A percentile compares a stretch with the other conserved stretches of the same genome.
Conservation (phyloP, 208 protist genomes). For the Crithidia bombi region DNA sequence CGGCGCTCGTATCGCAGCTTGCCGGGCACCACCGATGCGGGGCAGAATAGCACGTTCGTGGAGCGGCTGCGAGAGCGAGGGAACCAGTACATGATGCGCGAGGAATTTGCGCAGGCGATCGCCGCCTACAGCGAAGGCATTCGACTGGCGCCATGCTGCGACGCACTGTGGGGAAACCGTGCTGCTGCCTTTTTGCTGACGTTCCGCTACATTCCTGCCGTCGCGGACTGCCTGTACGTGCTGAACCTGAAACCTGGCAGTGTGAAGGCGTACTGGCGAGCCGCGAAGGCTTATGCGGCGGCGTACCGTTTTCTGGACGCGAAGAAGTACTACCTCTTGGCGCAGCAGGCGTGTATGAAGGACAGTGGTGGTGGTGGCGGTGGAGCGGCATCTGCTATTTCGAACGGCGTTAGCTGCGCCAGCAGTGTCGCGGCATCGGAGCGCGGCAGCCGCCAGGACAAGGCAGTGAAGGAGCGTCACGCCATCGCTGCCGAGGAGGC, state of each 20-base stretch:
- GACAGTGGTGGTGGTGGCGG: not conserved
- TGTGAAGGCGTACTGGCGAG: constrained; percentile 73
- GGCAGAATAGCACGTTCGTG: not conserved
- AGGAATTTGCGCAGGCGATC: constrained; percentile 58
- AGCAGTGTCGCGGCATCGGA: not conserved
- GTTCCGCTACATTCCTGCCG: constrained; percentile 58
- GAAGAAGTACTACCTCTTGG: constrained; percentile 54
- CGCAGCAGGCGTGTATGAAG: constrained; percentile 39
- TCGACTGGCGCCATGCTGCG: constrained; percentile 46
- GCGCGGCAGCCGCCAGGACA: not conserved
- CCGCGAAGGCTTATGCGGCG: constrained; percentile 62
- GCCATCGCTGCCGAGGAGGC: constrained; percentile 53
- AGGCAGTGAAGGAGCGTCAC: constrained; percentile 18
- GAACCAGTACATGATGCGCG: constrained; percentile 57
- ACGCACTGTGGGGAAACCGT: constrained; percentile 72
- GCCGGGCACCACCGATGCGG: not conserved
- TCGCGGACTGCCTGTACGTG: constrained; percentile 73
- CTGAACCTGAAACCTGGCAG: constrained; percentile 49
- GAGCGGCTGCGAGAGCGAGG: constrained; percentile 57
- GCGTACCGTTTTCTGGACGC: constrained; percentile 36
- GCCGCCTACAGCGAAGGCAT: constrained; percentile 75
- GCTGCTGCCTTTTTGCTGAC: constrained; percentile 72
- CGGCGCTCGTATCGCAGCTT: not conserved
- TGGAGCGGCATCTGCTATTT: not conserved
- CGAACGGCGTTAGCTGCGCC: not conserved